Conservation (phyloP, 2,329 filamentous ascomycete species). For the Xylaria sp. region DNA sequence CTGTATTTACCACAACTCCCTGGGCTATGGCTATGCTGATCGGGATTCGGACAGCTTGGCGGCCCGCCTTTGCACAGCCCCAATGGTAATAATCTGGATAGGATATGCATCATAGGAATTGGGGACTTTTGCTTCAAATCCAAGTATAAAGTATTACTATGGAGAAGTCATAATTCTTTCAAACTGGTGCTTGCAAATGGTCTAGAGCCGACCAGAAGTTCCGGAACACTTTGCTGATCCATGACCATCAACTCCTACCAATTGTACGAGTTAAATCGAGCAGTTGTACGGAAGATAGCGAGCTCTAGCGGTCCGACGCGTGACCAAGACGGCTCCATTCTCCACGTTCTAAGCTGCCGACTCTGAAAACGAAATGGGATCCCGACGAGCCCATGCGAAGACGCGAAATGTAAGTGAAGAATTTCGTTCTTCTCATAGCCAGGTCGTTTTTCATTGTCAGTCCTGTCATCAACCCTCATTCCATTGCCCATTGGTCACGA, state of each 20-base stretch:
- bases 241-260: background rate
- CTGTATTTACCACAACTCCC: background rate
- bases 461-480: background rate
- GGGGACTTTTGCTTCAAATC: background rate
- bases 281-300: too few relatives aligned
- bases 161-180: background rate
- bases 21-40: background rate
- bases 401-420: conserved; percentile 12
- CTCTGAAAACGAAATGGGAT: conserved; percentile 7
- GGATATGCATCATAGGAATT: background rate
- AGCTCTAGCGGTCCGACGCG: background rate
- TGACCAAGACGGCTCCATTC: background rate
- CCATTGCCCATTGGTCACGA: background rate
- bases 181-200: background rate
- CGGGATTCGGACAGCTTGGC: background rate
- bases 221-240: too few relatives aligned
- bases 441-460: background rate
- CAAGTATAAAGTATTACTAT: background rate
- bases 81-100: background rate
- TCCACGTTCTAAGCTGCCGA: background rate
- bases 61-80: conserved; percentile 9
- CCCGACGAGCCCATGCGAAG: conserved; percentile 9
- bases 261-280: background rate
- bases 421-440: background rate
- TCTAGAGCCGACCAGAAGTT: background rate